These are phyloP conservation scores for Aquanectria penicillioides DNA, from an alignment of 2,329 filamentous ascomycete species.

Conservation along the genomic window DNA sequence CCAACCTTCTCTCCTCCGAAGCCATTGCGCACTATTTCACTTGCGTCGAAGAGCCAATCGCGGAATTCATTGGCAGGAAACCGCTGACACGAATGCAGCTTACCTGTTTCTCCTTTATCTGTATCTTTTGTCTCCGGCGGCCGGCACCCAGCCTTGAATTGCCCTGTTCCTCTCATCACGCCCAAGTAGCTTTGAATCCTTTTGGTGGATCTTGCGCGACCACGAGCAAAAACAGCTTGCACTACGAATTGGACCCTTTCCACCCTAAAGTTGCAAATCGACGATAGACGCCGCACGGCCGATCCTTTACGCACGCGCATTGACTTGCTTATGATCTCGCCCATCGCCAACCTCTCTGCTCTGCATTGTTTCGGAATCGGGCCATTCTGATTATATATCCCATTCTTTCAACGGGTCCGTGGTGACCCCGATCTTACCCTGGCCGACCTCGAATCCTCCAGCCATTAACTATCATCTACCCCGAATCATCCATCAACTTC, in stretches of 20 bases:
- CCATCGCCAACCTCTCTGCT: conserved; percentile 2
- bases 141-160: conserved; percentile 15
- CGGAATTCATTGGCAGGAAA: not conserved
- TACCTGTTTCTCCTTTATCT: conserved; percentile 18
- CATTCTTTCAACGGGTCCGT: conserved; percentile 18
- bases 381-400: conserved; percentile 6
- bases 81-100: conserved; percentile 17
- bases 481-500: not conserved
- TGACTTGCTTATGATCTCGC: conserved; percentile 17
- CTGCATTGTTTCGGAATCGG: not conserved
- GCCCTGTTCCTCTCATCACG: conserved; percentile 7
- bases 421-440: not conserved
- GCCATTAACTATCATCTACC: not conserved
- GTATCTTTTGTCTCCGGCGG: conserved; percentile 11
- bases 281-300: conserved; percentile 14
- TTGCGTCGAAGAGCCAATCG: not conserved
- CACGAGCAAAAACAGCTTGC: conserved; percentile 11
- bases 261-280: conserved; percentile 8
- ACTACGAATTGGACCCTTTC: conserved; percentile 19
- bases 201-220: conserved; percentile 12
- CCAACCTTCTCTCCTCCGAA: conserved; percentile 17
- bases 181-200: not conserved
- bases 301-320: conserved; percentile 18
- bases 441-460: not conserved
- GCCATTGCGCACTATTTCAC: conserved; percentile 1